Conservation (phyloP, 805 yeast species). For the Ogataea naganishii region DNA sequence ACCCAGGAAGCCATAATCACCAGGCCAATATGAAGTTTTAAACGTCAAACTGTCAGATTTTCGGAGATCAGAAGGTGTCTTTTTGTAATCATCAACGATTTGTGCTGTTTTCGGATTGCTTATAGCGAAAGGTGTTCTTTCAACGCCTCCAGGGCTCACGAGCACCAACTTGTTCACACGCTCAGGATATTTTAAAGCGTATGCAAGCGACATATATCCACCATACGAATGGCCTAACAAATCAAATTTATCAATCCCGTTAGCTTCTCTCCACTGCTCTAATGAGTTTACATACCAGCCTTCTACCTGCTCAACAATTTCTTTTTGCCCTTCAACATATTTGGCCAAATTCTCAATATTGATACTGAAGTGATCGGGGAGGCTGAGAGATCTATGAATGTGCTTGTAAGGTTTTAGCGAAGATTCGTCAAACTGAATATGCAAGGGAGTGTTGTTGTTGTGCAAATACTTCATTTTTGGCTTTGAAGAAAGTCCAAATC, state of each 20-base stretch:
- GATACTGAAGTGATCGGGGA: slow-evolving; percentile 14
- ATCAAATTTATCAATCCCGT: slow-evolving; percentile 44
- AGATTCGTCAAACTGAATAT: slow-evolving; percentile 14
- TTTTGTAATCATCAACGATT: slow-evolving; percentile 1
- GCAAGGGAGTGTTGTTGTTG: slow-evolving; percentile 18
- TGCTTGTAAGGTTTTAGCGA: slow-evolving; percentile 11
- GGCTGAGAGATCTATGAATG: slow-evolving; percentile 14
- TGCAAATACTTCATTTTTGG: slow-evolving; percentile 23
- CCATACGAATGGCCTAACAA: slow-evolving; percentile 76
- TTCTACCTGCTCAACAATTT: slow-evolving; percentile 38
- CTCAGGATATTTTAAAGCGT: slow-evolving; percentile 50
- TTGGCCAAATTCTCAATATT: slow-evolving; percentile 13
- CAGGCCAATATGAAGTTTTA: slow-evolving; percentile 34
- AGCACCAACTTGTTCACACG: slow-evolving; percentile 45
- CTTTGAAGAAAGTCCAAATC: slow-evolving; percentile 46
- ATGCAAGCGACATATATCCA: slow-evolving; percentile 61
- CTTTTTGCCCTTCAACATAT: slow-evolving; percentile 27
- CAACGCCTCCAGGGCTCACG: slow-evolving; percentile 75
- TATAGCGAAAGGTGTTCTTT: slow-evolving; percentile 55
- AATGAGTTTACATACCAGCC: slow-evolving; percentile 47
- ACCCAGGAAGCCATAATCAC: slow-evolving; percentile 35
- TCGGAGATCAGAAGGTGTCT: background rate
- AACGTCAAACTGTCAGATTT: slow-evolving; percentile 6
- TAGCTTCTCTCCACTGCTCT: slow-evolving; percentile 53
- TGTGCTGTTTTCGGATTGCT: slow-evolving; percentile 26